A percentile compares a stretch with the other conserved stretches of the same genome.
phyloP scores from a whole-genome alignment of 345 rosid genomes.

The Arabidopsis suecica region DNA sequence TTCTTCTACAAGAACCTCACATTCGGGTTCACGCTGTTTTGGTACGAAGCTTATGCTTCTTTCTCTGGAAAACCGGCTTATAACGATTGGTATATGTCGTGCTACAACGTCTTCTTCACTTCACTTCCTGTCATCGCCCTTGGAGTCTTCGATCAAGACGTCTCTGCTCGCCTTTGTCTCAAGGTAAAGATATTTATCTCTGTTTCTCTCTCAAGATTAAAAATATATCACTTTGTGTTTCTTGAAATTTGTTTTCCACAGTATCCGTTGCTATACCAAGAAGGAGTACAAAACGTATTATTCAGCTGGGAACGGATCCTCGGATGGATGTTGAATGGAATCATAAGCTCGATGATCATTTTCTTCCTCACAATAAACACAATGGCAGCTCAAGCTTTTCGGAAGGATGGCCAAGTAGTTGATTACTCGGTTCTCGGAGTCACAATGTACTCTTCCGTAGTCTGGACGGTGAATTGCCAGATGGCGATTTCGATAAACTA shows the following conservation, averaged over 20 bases:
- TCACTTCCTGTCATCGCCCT: slow-evolving; percentile 96
- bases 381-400: slow-evolving; percentile 65
- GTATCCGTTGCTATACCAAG: slow-evolving; percentile 79
- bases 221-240: neutral
- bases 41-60: slow-evolving; percentile 91
- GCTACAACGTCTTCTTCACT: slow-evolving; percentile 95
- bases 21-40: slow-evolving; percentile 89
- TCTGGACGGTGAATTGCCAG: slow-evolving; percentile 89
- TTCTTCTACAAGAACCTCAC: slow-evolving; percentile 96
- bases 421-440: slow-evolving; percentile 78
- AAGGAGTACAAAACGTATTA: slow-evolving; percentile 76
- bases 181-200: slow-evolving; percentile 49
- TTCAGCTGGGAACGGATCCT: slow-evolving; percentile 85
- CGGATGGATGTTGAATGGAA: slow-evolving; percentile 91
- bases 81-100: slow-evolving; percentile 94
- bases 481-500: slow-evolving; percentile 88
- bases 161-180: slow-evolving; percentile 86
- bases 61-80: slow-evolving; percentile 95
- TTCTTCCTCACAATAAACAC: slow-evolving; percentile 72
- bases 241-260: slow-evolving; percentile 40
- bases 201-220: neutral
- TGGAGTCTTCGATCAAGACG: slow-evolving; percentile 96
- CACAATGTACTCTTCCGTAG: slow-evolving; percentile 80
- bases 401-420: slow-evolving; percentile 70
- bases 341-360: slow-evolving; percentile 75